phyloP scores from a whole-genome alignment of 148 eudicot genomes.

The Rhododendron henanense region DNA sequence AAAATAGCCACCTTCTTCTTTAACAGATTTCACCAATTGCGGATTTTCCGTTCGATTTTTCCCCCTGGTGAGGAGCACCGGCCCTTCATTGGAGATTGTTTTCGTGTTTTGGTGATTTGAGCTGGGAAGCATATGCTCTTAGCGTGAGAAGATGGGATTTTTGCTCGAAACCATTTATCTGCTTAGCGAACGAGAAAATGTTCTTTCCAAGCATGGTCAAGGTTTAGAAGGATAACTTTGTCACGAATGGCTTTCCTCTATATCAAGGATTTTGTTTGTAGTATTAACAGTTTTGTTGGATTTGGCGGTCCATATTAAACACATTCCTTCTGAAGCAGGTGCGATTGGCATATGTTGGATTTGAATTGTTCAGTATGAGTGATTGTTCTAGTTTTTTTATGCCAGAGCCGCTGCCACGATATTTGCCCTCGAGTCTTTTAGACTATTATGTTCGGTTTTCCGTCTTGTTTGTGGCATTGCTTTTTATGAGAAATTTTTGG shows the following conservation, averaged over 20 bases:
- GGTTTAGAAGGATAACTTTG: not conserved
- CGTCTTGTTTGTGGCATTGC: not conserved
- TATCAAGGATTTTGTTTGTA: not conserved
- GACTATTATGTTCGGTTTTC: not conserved
- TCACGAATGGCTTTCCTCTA: not conserved
- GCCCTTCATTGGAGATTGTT: not conserved
- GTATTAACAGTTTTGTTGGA: not conserved
- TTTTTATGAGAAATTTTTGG: not conserved
- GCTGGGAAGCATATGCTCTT: not conserved
- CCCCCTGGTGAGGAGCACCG: not conserved
- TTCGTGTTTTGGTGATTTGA: not conserved
- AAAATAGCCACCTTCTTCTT: conserved; percentile 10
- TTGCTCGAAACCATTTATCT: not conserved
- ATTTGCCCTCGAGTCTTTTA: not conserved
- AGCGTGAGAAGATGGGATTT: not conserved
- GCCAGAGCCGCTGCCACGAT: not conserved
- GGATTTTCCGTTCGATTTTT: not conserved
- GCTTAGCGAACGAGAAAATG: not conserved
- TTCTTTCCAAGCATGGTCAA: not conserved
- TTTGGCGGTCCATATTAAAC: not conserved
- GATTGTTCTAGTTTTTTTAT: not conserved
- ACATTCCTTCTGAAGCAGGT: not conserved
- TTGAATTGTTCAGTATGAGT: not conserved
- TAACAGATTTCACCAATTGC: not conserved
- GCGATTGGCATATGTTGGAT: not conserved